Evolutionary conservation across 495 filamentous ascomycete genomes (phyloP).

Genomic region (Xylaria scruposa): DNA sequence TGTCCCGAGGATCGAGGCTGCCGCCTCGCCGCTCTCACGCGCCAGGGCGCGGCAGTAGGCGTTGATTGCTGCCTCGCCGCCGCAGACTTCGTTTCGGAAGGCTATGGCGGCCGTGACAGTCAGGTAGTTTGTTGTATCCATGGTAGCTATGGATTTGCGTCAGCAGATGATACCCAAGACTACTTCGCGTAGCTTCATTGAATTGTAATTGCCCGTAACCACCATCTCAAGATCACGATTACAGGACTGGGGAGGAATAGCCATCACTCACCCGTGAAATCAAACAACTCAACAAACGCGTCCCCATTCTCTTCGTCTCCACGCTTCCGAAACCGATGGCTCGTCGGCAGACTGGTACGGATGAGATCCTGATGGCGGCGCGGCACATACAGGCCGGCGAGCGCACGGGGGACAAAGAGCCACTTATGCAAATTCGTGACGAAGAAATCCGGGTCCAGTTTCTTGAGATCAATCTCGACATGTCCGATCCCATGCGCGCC

Average conservation of each 20-base stretch:
- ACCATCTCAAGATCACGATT: not conserved
- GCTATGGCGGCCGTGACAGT: slow-evolving; percentile 60
- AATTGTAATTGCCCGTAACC: not conserved
- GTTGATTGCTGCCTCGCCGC: slow-evolving; percentile 72
- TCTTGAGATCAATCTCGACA: slow-evolving; percentile 68
- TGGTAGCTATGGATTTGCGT: not conserved
- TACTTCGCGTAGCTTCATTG: not conserved
- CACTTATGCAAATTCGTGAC: slow-evolving; percentile 90
- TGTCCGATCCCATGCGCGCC: slow-evolving; percentile 85
- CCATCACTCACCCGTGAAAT: slow-evolving; percentile 33
- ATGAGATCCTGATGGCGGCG: slow-evolving; percentile 74
- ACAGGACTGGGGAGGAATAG: not conserved
- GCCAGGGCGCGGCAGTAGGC: slow-evolving; percentile 64
- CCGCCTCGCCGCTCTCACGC: slow-evolving; percentile 58
- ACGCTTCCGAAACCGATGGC: slow-evolving; percentile 55
- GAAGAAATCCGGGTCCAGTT: slow-evolving; percentile 81
- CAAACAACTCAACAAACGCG: slow-evolving; percentile 32
- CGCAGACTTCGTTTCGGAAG: slow-evolving; percentile 68
- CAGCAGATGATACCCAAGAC: not conserved
- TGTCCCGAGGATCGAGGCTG: slow-evolving; percentile 67
- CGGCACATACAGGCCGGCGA: slow-evolving; percentile 81
- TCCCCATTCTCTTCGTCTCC: not conserved
- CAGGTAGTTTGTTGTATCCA: slow-evolving; percentile 23
- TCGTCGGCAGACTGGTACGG: slow-evolving; percentile 76
- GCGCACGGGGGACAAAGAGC: slow-evolving; percentile 83